Base-by-base conservation (phyloP, 495 filamentous ascomycete genomes). In the Acidomyces sp. region DNA sequence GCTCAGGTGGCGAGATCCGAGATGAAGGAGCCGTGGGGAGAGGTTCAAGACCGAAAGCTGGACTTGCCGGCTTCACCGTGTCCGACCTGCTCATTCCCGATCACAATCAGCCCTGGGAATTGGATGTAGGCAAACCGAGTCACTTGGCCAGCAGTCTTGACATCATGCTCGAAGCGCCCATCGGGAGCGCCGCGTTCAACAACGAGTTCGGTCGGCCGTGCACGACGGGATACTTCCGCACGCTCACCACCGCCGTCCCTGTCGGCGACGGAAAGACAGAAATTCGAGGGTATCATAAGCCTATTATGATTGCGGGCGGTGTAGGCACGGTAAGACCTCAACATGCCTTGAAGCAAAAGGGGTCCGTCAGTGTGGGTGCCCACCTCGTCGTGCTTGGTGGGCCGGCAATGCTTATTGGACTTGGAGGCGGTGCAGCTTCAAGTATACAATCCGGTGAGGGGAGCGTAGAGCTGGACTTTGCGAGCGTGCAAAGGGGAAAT, bases 281-380 rank as follows among this genome's bases (percentile, higher is more conserved):
- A 34, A 63, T 82, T 34, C 69, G 92, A 50, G 90, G 90, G 12
- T 97, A 93, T 52, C 88, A 95, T 66, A 97, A 97, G 63, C 90
- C 90, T 5, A 95, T 97, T 59, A 94, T 97, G 86, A 80, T 97
- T 65, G 90, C 92, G 41, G 92, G 90, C 45, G 90, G 92, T 55
- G 72, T 94, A 31, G 92, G 90, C 25, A 93, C 82, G n/a, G 87
- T 96, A n/a, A 62, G 92, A 41, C 88, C 90, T 0, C 77, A 87
- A 52, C 81, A 94, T 58, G 86, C 90, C 3, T 68, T 92, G 34
- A 97, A 97, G 61, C 66, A 78, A 43, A 71, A 75, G 2, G 66
- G 71, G 10, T 66, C 82, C 45, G 88, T 96, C 9, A 74, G 76
- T 44, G 72, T 84, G 16, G 86, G 85, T 6, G 82, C 85, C 28